phyloP scores from a whole-genome alignment of 192 early-diverging fungal species.

The Coemansia sp. region DNA sequence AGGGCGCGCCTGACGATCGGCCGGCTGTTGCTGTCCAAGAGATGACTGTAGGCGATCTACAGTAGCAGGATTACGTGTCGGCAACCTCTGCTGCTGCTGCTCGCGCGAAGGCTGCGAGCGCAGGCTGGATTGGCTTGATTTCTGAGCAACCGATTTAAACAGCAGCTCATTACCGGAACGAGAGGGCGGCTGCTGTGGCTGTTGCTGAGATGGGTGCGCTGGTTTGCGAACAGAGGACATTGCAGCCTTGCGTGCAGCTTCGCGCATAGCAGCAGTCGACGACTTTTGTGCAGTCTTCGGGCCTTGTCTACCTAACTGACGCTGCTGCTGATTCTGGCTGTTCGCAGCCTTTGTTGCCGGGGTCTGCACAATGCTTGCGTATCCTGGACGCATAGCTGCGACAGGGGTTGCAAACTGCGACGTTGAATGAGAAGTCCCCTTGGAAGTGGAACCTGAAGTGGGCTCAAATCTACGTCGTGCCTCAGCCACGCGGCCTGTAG shows the following conservation, averaged over 20 bases:
- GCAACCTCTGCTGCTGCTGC: slow-evolving; percentile 1
- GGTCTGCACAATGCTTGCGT: slow-evolving; percentile 27
- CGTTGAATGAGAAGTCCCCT: background rate
- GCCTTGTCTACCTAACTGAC: background rate
- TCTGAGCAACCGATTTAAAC: slow-evolving; percentile 33
- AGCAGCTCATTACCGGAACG: slow-evolving; percentile 19
- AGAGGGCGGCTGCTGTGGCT: background rate
- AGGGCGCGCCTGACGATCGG: slow-evolving; percentile 16
- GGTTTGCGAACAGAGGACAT: slow-evolving; percentile 2
- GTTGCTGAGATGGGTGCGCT: background rate
- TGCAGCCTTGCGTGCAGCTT: slow-evolving; percentile 30
- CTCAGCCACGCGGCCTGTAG: slow-evolving; percentile 38
- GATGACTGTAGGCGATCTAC: background rate
- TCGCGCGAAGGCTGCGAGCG: slow-evolving; percentile 16
- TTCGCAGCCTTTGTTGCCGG: slow-evolving; percentile 5
- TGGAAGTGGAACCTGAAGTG: background rate
- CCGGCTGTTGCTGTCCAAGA: background rate
- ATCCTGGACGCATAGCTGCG: slow-evolving; percentile 45
- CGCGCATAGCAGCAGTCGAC: slow-evolving; percentile 44
- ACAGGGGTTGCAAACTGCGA: slow-evolving; percentile 35
- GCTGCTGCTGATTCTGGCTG: slow-evolving; percentile 2
- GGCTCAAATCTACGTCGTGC: slow-evolving; percentile 38
- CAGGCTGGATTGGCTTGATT: slow-evolving; percentile 13
- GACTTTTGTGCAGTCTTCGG: slow-evolving; percentile 27
- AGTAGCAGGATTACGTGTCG: background rate